Base-by-base conservation (phyloP, 108 stramenopile species). In the Cyclotella atomus region DNA sequence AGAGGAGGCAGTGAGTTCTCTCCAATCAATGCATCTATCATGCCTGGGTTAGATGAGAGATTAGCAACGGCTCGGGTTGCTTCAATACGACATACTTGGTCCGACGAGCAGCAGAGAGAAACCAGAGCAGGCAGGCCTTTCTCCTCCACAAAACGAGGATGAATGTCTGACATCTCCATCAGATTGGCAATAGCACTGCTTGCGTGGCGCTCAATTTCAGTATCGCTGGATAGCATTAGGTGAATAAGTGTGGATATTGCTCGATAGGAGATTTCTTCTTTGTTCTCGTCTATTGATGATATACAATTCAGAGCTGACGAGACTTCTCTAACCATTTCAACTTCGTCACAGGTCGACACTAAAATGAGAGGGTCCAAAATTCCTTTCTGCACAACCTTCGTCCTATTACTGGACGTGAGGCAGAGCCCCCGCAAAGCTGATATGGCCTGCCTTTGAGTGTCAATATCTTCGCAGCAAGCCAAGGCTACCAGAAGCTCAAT, bases 301-400 rank as follows among this genome's bases (percentile, higher is more conserved):
- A 95, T 81, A 35, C 82, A 91, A 75, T 94, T 93, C 30, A 95
- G 52, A 7, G 89, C 85, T 15, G 88, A 76, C 16, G 92, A 83
- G 4, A 94, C 89, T 60, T 93, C 93, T 25, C 86, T 65, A 33
- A 88, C 81, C 23, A 91, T 61, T 19, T 76, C 73, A 50, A 83
- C 74, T n/a, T 93, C 86, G 29, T 85, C 75, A 2, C 91, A 87
- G 53, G 86, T 69, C 1, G 89, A 87, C 88, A 95, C 86, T 4
- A 95, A 73, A 24, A 93, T 88, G 25, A 95, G 66, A 0, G 94
- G 90, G 36, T 95, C 91, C 49, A 95, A 66, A 15, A 92, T 79
- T 46, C 94, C 94, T 44, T 91, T 87, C 29, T 88, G 63, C 7
- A 93, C 74, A 2, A 88, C 85, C 28, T 68, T 73, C 19, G 73